phyloP scores from a whole-genome alignment of 345 rosid genomes.

The Brassica nigra region DNA sequence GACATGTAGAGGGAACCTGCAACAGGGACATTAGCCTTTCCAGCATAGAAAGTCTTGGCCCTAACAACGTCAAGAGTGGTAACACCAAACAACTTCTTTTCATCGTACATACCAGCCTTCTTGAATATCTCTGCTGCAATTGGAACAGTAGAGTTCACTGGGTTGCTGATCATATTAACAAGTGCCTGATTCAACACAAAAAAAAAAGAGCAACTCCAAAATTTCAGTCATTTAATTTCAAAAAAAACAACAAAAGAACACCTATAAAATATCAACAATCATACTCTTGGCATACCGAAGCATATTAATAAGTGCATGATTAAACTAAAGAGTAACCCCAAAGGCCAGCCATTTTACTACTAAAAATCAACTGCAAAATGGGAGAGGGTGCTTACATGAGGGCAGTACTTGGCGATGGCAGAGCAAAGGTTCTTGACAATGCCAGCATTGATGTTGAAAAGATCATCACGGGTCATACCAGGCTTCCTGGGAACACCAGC shows the following conservation, averaged over 20 bases:
- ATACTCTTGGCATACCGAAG: constrained; percentile 12
- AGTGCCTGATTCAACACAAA: constrained; percentile 33
- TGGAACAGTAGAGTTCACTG: constrained; percentile 79
- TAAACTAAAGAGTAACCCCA: neutral
- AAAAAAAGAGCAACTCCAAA: neutral
- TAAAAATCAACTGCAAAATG: neutral
- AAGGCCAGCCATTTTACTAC: neutral
- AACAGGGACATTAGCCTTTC: constrained; percentile 63
- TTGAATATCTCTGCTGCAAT: constrained; percentile 78
- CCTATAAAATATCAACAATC: too few species aligned
- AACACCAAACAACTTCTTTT: constrained; percentile 69
- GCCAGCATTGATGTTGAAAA: constrained; percentile 49
- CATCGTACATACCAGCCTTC: constrained; percentile 69
- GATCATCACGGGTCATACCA: constrained; percentile 7
- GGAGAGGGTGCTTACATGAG: constrained; percentile 40
- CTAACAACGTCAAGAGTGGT: constrained; percentile 83
- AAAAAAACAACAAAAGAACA: neutral
- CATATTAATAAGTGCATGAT: constrained; percentile 28
- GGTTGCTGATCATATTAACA: constrained; percentile 81
- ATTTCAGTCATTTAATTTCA: neutral
- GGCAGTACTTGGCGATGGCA: constrained; percentile 47
- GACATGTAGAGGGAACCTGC: neutral
- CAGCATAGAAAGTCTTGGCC: constrained; percentile 82
- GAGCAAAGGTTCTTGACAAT: constrained; percentile 33
- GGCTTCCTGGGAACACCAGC: constrained; percentile 73